Evolutionary conservation across 441 rosid species (phyloP).

Genomic region (Viola pubescens): DNA sequence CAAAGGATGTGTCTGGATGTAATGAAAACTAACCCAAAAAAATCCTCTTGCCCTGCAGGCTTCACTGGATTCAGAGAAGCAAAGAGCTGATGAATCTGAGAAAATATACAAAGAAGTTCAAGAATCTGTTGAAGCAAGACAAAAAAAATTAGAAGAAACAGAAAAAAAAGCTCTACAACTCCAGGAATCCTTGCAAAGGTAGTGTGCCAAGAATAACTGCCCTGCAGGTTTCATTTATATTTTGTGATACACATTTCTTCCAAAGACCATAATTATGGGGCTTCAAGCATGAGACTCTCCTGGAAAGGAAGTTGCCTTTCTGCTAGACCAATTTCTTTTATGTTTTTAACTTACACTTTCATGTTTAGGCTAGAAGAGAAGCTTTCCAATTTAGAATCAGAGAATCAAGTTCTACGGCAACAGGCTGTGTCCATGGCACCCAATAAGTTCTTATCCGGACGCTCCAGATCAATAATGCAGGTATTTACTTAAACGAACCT

Average conservation of each 20-base stretch:
- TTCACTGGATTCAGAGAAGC: slow-evolving; percentile 59
- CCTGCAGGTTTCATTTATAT: slow-evolving; percentile 5
- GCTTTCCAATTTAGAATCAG: slow-evolving; percentile 78
- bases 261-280: background rate
- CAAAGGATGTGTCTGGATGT: no score
- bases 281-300: background rate
- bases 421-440: slow-evolving; percentile 98
- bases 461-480: slow-evolving; percentile 92
- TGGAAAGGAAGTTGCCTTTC: slow-evolving; percentile 8
- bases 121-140: slow-evolving; percentile 46
- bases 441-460: slow-evolving; percentile 91
- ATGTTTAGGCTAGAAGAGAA: slow-evolving; percentile 82
- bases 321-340: slow-evolving; percentile 1
- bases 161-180: slow-evolving; percentile 71
- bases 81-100: slow-evolving; percentile 58
- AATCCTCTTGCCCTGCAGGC: slow-evolving; percentile 28
- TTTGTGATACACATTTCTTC: background rate
- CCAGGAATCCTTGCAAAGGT: slow-evolving; percentile 84
- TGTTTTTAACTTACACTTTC: slow-evolving; percentile 16
- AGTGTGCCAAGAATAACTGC: slow-evolving; percentile 10
- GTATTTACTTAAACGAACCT: slow-evolving; percentile 27
- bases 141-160: slow-evolving; percentile 60
- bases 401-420: slow-evolving; percentile 88
- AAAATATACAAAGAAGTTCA: slow-evolving; percentile 51
- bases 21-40: no score